phyloP scores from a whole-genome alignment of 2,329 filamentous ascomycete species.

The Ceratocystis variospora region DNA sequence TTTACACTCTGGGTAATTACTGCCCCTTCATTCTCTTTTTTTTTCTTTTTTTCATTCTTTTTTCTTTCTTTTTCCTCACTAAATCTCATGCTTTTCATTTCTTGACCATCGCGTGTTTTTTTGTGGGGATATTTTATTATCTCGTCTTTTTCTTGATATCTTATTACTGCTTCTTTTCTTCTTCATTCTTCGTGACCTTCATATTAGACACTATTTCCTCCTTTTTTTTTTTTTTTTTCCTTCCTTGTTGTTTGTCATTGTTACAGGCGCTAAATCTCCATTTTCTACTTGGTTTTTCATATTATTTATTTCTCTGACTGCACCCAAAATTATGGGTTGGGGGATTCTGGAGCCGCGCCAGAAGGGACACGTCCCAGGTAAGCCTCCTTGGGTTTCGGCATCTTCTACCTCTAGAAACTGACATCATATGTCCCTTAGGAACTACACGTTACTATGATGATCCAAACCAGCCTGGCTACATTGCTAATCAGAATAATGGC shows the following conservation, averaged over 20 bases:
- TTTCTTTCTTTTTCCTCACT: background rate
- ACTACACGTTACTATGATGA: constrained; percentile 53
- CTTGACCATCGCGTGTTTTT: background rate
- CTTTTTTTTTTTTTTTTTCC: background rate
- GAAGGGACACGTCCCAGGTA: constrained; percentile 62
- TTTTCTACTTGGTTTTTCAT: background rate
- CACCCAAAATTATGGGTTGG: constrained; percentile 33
- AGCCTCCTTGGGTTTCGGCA: constrained; percentile 18
- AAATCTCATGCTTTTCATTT: background rate
- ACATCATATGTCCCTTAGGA: constrained; percentile 28
- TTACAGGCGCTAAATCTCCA: background rate
- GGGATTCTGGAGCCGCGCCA: constrained; percentile 57
- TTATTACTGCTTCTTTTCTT: background rate
- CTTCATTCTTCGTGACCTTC: background rate
- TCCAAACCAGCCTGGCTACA: constrained; percentile 34
- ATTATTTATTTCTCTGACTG: background rate
- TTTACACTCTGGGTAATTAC: background rate
- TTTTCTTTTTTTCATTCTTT: background rate
- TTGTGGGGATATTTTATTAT: constrained; percentile 7
- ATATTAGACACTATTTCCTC: background rate
- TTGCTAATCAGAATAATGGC: constrained; percentile 27
- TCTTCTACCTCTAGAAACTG: background rate
- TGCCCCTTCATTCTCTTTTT: background rate
- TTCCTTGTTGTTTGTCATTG: background rate
- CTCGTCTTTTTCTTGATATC: constrained; percentile 2